phyloP scores from a whole-genome alignment of 1,284 basidiomycete genomes.

The Marasmius sp. region DNA sequence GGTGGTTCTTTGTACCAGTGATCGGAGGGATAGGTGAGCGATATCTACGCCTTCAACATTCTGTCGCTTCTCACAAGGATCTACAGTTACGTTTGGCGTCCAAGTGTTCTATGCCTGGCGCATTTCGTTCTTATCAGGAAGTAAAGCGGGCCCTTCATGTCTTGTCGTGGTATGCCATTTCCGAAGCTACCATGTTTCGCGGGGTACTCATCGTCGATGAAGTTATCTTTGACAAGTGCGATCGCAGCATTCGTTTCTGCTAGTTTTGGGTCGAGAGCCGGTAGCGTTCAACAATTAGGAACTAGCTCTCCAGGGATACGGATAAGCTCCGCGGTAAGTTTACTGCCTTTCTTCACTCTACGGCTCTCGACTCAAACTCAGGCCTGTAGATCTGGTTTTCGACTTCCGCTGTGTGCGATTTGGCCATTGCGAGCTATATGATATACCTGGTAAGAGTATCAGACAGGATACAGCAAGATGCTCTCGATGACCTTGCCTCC shows the following conservation, averaged over 20 bases:
- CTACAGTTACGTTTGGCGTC: not conserved
- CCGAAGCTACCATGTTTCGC: too few relatives aligned
- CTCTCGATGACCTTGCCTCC: not conserved
- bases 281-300: too few relatives aligned
- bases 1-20: not conserved
- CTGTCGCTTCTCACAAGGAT: not conserved
- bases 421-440: not conserved
- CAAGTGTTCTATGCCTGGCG: not conserved
- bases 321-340: too few relatives aligned
- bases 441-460: not conserved
- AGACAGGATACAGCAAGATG: not conserved
- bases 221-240: too few relatives aligned
- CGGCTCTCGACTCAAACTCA: too few relatives aligned
- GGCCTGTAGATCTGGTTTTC: not conserved
- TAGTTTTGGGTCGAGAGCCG: too few relatives aligned
- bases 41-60: not conserved
- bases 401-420: not conserved
- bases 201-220: too few relatives aligned
- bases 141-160: too few relatives aligned
- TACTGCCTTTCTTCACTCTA: too few relatives aligned
- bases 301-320: too few relatives aligned
- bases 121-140: not conserved
- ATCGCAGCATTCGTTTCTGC: too few relatives aligned
- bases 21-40: not conserved
- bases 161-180: too few relatives aligned